Evolutionary conservation across 139 green algal genomes (phyloP).

Genomic region (Picochlorum sp.): DNA sequence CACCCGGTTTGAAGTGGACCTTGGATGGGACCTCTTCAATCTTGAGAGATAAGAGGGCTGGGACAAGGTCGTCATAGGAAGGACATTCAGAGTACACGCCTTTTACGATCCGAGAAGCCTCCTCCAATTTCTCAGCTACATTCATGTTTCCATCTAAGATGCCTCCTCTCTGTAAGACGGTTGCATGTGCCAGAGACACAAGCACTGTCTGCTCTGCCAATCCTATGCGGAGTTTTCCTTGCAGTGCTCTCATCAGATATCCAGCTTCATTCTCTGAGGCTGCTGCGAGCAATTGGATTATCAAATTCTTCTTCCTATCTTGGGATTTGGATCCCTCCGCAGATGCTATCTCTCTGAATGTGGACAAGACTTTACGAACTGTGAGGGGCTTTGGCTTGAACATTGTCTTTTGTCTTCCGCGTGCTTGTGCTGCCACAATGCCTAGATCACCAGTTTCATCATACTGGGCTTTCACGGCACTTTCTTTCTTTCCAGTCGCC

Average conservation of each 20-base stretch:
- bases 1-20: slow-evolving; percentile 75
- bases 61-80: slow-evolving; percentile 78
- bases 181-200: slow-evolving; percentile 78
- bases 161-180: slow-evolving; percentile 49
- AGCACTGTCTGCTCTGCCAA: slow-evolving; percentile 92
- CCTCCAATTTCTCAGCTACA: slow-evolving; percentile 64
- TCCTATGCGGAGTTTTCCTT: slow-evolving; percentile 96
- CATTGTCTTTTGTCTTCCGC: slow-evolving; percentile 39
- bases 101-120: slow-evolving; percentile 64
- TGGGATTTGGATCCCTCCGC: slow-evolving; percentile 44
- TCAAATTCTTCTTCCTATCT: slow-evolving; percentile 66
- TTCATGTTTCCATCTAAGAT: slow-evolving; percentile 5
- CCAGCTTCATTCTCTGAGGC: slow-evolving; percentile 72
- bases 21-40: slow-evolving; percentile 31
- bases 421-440: slow-evolving; percentile 54
- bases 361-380: slow-evolving; percentile 37
- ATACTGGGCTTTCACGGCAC: slow-evolving; percentile 74
- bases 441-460: slow-evolving; percentile 82
- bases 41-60: slow-evolving; percentile 62
- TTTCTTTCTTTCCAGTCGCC: slow-evolving; percentile 75
- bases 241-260: slow-evolving; percentile 78
- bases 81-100: slow-evolving; percentile 81
- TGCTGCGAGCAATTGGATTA: slow-evolving; percentile 82
- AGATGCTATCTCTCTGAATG: slow-evolving; percentile 65
- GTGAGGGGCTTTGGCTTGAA: slow-evolving; percentile 50